Evolutionary conservation across 345 rosid species (phyloP).

Genomic region (Hirschfeldia incana): DNA sequence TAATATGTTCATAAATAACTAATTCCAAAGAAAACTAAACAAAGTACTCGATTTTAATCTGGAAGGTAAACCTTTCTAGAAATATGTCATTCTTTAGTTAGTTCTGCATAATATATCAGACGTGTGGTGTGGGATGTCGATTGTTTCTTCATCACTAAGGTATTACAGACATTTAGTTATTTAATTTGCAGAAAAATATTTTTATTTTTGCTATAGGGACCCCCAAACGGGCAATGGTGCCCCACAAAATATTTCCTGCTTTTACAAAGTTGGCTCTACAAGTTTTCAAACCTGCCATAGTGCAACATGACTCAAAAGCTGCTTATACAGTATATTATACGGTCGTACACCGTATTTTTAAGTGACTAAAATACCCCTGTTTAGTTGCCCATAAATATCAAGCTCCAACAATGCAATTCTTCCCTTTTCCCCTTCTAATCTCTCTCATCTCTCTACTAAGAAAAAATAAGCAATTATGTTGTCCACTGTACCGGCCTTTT

Average conservation of each 20-base stretch:
- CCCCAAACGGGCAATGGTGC: conserved; percentile 15
- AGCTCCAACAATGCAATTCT: conserved; percentile 65
- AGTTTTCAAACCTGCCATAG: conserved; percentile 42
- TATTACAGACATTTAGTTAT: conserved; percentile 16
- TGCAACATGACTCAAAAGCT: conserved; percentile 61
- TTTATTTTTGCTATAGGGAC: conserved; percentile 3
- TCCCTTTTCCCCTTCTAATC: conserved; percentile 83
- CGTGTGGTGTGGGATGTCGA: conserved; percentile 33
- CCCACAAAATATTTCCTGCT: conserved; percentile 37
- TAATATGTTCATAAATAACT: neutral
- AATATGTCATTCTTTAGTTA: neutral
- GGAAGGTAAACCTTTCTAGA: conserved; percentile 18
- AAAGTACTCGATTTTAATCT: neutral
- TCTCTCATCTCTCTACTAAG: conserved; percentile 40
- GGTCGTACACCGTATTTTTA: conserved; percentile 16
- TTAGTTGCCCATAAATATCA: conserved; percentile 55
- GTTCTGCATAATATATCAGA: neutral
- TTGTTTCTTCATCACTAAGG: conserved; percentile 37
- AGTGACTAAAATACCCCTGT: conserved; percentile 36
- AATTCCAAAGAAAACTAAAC: neutral
- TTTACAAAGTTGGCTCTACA: conserved; percentile 32
- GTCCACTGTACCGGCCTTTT: conserved; percentile 53
- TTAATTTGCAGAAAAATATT: neutral
- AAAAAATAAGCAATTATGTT: conserved; percentile 45
- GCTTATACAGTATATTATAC: conserved; percentile 24